Evolutionary conservation across 2,329 filamentous ascomycete genomes (phyloP), one percentile per base, ranked within the genome.

Genomic region (Corniculantispora saksenae): DNA sequence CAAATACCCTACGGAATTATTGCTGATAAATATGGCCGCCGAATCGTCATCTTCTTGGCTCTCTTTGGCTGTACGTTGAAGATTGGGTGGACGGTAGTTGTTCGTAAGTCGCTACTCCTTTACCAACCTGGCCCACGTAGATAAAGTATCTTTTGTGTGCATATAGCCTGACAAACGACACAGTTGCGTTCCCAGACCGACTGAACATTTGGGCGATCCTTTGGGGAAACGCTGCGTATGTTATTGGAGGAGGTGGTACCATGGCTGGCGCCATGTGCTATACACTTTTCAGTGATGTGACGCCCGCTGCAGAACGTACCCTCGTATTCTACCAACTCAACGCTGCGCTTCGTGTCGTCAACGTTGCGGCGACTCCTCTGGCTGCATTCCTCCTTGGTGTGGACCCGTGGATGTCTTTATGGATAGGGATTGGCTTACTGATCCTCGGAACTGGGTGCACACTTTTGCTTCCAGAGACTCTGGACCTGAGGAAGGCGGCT

Each of bases 1-100:
- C 76, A 82, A n/a, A 73, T 84, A 6, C 81, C 82, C 0, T 83
- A 75, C 29, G 81, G 81, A 0, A 76, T 83, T 27, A 69, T 84
- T 38, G 81, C 81, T 2, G 81, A 84, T 70, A 80, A 79, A 63
- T 79, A 79, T 67, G 81, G 82, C 5, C 77, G 82, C 45, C 75
- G 75, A 2, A 76, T 76, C 1, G 79, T 84, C 27, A 55, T 83
- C 35, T 73, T 77, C 7, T 47, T 82, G 21, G 68, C 76, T 0
- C 70, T 79, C n/a, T 58, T 77, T 5, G 77, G 78, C 0, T 68
- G 69, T 4, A 57, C 69, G 3, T 59, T 79, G 0, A 69, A 74
- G 53, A 71, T 70, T 0, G 38, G 59, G 0, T 78, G 75, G 75
- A 47, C 70, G 8, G 65, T 77, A 23, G 15, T 74, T 8, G 73